These are phyloP conservation scores for Pichia scutulata DNA, from an alignment of 805 yeast species.

Conservation along the genomic window DNA sequence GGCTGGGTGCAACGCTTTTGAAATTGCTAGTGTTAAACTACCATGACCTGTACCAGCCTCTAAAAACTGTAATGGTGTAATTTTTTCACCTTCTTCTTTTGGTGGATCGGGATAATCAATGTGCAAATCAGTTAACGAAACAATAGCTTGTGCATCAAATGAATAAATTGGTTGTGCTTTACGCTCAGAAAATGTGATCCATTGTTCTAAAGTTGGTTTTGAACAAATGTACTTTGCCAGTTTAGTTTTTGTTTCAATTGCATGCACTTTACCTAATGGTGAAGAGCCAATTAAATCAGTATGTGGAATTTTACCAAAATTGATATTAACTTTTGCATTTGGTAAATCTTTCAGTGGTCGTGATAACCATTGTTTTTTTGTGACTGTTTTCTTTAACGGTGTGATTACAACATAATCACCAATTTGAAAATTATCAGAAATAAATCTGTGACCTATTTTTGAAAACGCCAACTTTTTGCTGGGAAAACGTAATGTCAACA, in stretches of 20 bases:
- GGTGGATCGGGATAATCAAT: conserved; percentile 22
- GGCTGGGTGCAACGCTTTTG: conserved; percentile 36
- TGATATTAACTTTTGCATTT: conserved; percentile 11
- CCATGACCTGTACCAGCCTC: conserved; percentile 56
- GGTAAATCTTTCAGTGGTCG: conserved; percentile 19
- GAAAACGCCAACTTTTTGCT: not conserved
- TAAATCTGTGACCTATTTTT: not conserved
- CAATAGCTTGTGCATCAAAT: conserved; percentile 41
- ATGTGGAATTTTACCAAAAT: conserved; percentile 28
- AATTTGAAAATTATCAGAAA: conserved; percentile 4
- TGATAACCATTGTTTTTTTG: conserved; percentile 23
- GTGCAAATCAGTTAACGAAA: conserved; percentile 38
- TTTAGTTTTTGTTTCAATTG: conserved; percentile 11
- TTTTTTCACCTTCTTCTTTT: conserved; percentile 5
- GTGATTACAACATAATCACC: conserved; percentile 29
- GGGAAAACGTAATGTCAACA: not conserved
- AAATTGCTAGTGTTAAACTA: conserved; percentile 37
- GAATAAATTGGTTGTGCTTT: conserved; percentile 47
- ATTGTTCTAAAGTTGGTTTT: conserved; percentile 41
- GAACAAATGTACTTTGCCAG: conserved; percentile 28
- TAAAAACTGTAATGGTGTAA: conserved; percentile 33
- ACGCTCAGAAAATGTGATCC: conserved; percentile 32
- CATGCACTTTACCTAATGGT: conserved; percentile 27
- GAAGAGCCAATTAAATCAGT: conserved; percentile 31
- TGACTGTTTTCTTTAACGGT: conserved; percentile 21